phyloP scores from a whole-genome alignment of 1,139 yeast species.

The Hansenula sp. region DNA sequence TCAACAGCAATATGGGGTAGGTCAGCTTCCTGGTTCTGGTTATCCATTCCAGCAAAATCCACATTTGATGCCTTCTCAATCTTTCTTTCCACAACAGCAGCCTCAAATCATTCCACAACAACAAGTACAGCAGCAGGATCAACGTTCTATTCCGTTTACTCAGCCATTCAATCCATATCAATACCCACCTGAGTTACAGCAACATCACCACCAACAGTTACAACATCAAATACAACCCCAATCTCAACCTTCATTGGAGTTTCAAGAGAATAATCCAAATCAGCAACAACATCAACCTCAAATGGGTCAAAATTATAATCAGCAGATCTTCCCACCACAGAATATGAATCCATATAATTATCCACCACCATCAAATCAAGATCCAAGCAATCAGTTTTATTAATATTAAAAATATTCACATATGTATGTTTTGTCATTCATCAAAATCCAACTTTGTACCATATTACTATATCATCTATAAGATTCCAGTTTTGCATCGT shows the following conservation, averaged over 20 bases:
- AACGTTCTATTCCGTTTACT: too few relatives aligned
- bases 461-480: too few relatives aligned
- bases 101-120: too few relatives aligned
- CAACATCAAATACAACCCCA: neutral
- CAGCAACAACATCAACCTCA: too few relatives aligned
- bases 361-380: neutral
- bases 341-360: neutral
- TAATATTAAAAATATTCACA: neutral
- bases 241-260: neutral
- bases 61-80: neutral
- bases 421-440: too few relatives aligned
- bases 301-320: neutral
- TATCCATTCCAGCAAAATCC: neutral
- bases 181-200: neutral
- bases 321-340: neutral
- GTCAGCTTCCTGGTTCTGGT: neutral
- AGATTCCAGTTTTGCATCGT: too few relatives aligned
- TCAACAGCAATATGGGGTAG: neutral
- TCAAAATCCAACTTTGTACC: too few relatives aligned
- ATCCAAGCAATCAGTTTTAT: neutral
- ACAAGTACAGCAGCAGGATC: too few relatives aligned
- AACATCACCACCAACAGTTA: slow-evolving; percentile 3
- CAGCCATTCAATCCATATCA: too few relatives aligned
- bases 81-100: neutral
- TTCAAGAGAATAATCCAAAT: too few relatives aligned